These are phyloP conservation scores for Dendrobium catenatum DNA, from an alignment of 106 monocot genomes.

Conservation along the genomic window DNA sequence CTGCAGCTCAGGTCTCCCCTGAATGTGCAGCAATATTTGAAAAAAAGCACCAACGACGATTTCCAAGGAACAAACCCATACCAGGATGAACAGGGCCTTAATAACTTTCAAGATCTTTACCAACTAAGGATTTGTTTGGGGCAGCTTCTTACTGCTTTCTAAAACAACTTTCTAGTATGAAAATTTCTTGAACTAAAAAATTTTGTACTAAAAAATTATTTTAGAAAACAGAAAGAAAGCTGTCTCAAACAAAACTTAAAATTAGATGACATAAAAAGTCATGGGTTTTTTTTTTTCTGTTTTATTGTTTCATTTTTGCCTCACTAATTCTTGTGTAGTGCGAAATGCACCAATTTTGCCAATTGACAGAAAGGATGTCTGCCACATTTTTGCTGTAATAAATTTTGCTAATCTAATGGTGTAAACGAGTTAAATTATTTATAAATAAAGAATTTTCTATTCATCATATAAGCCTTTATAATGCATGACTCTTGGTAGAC, in stretches of 20 bases:
- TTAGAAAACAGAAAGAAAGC: no score
- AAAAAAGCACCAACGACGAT: not conserved
- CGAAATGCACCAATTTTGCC: conserved; percentile 6
- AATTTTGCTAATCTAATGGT: not conserved
- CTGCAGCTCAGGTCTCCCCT: conserved; percentile 32
- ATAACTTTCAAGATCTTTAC: not conserved
- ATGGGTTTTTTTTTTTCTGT: not conserved
- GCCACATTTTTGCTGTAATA: not conserved
- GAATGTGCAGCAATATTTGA: conserved; percentile 7
- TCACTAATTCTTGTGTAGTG: not conserved
- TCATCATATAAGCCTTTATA: no score
- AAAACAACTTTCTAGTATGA: no score
- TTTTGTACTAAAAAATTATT: no score
- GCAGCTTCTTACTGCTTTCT: no score
- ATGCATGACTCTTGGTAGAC: no score
- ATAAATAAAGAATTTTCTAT: not conserved
- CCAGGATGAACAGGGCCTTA: not conserved
- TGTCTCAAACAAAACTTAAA: no score
- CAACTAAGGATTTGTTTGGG: not conserved
- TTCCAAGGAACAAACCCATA: not conserved
- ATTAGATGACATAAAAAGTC: no score
- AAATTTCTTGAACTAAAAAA: no score
- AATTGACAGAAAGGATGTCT: not conserved
- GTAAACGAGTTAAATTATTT: not conserved
- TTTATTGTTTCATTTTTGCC: not conserved